Conservation (phyloP, 2,329 filamentous ascomycete species). For the Cladosporium sp. region DNA sequence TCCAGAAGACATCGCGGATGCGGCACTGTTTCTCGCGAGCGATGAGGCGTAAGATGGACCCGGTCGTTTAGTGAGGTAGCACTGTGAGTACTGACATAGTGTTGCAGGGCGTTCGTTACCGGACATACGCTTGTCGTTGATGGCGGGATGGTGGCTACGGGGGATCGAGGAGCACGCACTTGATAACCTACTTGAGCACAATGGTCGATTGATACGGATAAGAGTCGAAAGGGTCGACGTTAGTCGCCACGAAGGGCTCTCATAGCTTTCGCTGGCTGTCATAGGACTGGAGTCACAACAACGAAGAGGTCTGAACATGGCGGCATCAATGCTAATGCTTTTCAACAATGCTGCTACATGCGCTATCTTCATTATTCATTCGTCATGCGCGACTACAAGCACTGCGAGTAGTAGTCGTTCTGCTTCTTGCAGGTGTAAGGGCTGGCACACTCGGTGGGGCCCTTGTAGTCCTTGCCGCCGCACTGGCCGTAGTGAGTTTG, state of each 20-base stretch:
- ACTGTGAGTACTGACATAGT: background rate
- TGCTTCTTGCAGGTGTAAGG: slow-evolving; percentile 38
- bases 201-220: slow-evolving; percentile 96
- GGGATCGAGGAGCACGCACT: background rate
- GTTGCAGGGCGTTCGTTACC: slow-evolving; percentile 27
- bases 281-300: slow-evolving; percentile 60
- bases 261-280: slow-evolving; percentile 92
- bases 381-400: slow-evolving; percentile 24
- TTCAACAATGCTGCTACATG: background rate
- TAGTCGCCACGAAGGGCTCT: slow-evolving; percentile 91
- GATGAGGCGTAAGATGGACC: slow-evolving; percentile 30
- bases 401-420: slow-evolving; percentile 45
- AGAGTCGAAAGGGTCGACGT: slow-evolving; percentile 87
- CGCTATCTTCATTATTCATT: background rate
- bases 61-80: background rate
- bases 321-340: background rate
- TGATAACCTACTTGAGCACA: slow-evolving; percentile 56
- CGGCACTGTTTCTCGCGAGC: slow-evolving; percentile 32
- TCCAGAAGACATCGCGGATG: slow-evolving; percentile 32
- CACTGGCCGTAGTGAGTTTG: slow-evolving; percentile 35
- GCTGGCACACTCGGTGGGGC: slow-evolving; percentile 39
- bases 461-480: slow-evolving; percentile 41
- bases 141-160: background rate
- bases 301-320: background rate
- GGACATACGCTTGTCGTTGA: slow-evolving; percentile 24